Conservation (phyloP, 2,329 filamentous ascomycete species). For the Clonostachys chloroleuca region DNA sequence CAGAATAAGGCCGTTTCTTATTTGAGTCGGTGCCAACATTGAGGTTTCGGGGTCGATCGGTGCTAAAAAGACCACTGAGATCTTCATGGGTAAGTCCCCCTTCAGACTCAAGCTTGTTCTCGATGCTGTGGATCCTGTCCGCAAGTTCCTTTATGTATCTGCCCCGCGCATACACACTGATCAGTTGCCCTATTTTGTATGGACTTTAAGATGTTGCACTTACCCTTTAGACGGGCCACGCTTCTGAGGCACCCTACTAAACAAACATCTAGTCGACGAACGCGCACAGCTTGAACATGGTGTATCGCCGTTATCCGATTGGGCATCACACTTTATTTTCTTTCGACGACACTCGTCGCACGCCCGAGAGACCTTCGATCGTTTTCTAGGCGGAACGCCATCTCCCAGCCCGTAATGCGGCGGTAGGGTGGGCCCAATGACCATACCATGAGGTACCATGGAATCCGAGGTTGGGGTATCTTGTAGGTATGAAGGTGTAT, state of each 20-base stretch:
- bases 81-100: slow-evolving; percentile 34
- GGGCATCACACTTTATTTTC: slow-evolving; percentile 85
- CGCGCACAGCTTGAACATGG: slow-evolving; percentile 80
- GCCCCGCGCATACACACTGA: background rate
- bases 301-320: slow-evolving; percentile 66
- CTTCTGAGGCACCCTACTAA: slow-evolving; percentile 85
- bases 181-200: slow-evolving; percentile 5
- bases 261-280: slow-evolving; percentile 72
- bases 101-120: slow-evolving; percentile 66
- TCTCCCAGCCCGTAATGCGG: slow-evolving; percentile 42
- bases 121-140: slow-evolving; percentile 77
- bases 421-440: slow-evolving; percentile 26
- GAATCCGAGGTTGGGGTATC: slow-evolving; percentile 27
- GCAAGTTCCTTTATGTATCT: slow-evolving; percentile 91
- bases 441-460: slow-evolving; percentile 27
- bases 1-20: slow-evolving; percentile 44
- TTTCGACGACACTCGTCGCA: slow-evolving; percentile 88
- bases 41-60: slow-evolving; percentile 18
- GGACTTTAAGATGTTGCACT: slow-evolving; percentile 7
- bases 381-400: slow-evolving; percentile 64
- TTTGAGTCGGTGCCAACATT: slow-evolving; percentile 21
- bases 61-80: slow-evolving; percentile 35
- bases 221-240: slow-evolving; percentile 86
- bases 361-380: slow-evolving; percentile 82
- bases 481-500: slow-evolving; percentile 25